phyloP scores from a whole-genome alignment of 768 basidiomycete species.

The Amanita inopinata region DNA sequence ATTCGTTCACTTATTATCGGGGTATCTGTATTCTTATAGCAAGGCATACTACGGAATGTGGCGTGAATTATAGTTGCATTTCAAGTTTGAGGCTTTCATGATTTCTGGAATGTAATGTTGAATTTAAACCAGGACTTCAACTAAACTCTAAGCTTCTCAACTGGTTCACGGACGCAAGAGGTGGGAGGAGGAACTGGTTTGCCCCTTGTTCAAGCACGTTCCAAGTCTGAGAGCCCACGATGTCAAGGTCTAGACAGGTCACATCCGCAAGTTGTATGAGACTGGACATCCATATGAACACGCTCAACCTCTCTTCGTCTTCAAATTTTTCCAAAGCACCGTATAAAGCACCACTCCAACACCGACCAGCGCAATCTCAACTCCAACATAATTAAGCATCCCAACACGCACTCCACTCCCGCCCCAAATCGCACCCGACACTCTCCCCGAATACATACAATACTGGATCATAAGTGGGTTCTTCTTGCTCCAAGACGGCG shows the following conservation, averaged over 20 bases:
- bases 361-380: constrained; percentile 52
- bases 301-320: constrained; percentile 52
- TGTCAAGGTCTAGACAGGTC: too few relatives aligned
- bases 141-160: too few relatives aligned
- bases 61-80: too few relatives aligned
- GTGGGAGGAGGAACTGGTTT: too few relatives aligned
- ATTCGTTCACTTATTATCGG: neutral
- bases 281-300: neutral
- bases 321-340: constrained; percentile 52
- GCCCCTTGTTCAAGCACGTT: too few relatives aligned
- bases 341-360: constrained; percentile 45
- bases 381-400: constrained; percentile 48
- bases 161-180: too few relatives aligned
- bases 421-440: constrained; percentile 60
- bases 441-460: constrained; percentile 57
- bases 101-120: too few relatives aligned
- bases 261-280: too few relatives aligned
- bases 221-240: too few relatives aligned
- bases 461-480: constrained; percentile 57
- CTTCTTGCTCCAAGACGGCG: constrained; percentile 47
- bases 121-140: too few relatives aligned
- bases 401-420: constrained; percentile 51
- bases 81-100: too few relatives aligned
- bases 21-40: neutral
- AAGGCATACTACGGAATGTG: too few relatives aligned